Base-by-base conservation (phyloP, 805 yeast species). In the Hanseniaspora meyeri region DNA sequence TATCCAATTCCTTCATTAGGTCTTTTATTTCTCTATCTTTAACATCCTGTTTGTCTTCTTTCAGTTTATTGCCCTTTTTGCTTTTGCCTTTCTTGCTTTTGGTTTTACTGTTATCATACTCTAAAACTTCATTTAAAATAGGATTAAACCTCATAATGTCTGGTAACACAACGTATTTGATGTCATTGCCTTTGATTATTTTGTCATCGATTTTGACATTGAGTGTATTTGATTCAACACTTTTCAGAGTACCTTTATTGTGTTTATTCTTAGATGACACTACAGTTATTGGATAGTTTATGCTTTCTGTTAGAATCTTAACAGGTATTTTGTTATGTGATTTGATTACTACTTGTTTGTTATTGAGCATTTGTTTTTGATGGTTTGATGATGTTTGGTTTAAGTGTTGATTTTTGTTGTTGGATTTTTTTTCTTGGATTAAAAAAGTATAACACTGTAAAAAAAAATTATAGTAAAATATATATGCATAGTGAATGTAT, bases 101-200 rank as follows among this genome's bases (percentile, higher is more conserved):
- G 9, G 20, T 17, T 20, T 46, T 53, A 3, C 2, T n/a, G 6
- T 53, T 19, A 8, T 46, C 47, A 8, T 38, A 43, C 38, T 53
- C 51, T 19, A 38, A 31, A 19, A 19, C 36, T 14, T 49, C 57
- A 31, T 46, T 46, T 4, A 53, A 29, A 12, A 53, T 6, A 10
- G 57, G 57, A 39, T 46, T 53, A 17, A 53, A 53, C 31, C 51
- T 53, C 57, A 53, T 53, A 19, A 53, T 53, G 31, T 53, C 57
- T 27, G 57, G 57, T 1, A 53, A 24, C 4, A 53, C 57, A 0
- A 53, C 32, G 31, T 53, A 53, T 39, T 53, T 53, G 4, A 53
- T 46, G 7, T 46, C 49, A 40, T 53, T 46, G 1, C 57, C 57
- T 32, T 53, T 31, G 1, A 53, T n/a, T 4, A 47, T 37, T 10